Base-by-base conservation (phyloP, 2,329 filamentous ascomycete species). In the Leptographium procerum region DNA sequence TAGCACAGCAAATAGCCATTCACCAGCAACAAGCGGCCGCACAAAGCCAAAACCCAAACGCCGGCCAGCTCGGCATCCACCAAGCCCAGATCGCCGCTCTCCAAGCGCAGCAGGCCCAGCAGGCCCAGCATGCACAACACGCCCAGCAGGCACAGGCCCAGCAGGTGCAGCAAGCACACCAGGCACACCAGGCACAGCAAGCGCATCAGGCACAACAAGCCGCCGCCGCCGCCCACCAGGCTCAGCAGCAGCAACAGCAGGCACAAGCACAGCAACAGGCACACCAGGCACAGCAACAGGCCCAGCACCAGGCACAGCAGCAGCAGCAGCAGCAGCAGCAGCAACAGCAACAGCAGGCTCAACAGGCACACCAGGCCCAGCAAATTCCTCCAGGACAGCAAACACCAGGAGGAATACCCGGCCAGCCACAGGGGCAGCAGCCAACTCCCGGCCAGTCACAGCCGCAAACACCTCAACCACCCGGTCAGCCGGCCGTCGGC, bases 1-100 rank as follows among this genome's bases (percentile, higher is more conserved):
- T 80, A 61, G 76, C 72, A 4, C 76, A 78, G 52, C 76, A 78
- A 54, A 66, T 77, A 45, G 75, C 74, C 13, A 66, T 78, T 45
- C 75, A 78, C 60, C 75, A 78, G 45, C 72, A 33, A 33, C 31
- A 75, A 71, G 77, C 71, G 40, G 70, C 75, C 60, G 72, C 47
- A 13, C 59, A 60, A n/a, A 52, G 48, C 52, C 59, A 60, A 8
- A 59, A 69, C 11, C 54, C 54, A 7, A 48, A 43, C 26, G 52
- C 34, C 16, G 14, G 24, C 14, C 72, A 73, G 51, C 67, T 74
- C 22, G 26, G n/a, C n/a, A 47, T 58, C n/a, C 56, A 57, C 34
- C 56, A 57, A 10, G 55, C 48, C 31, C 56, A 57, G 48, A 33
- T 47, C 45, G 48, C 48, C 48, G 63, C 61, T 24, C 63, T 63